A percentile compares a stretch with the other conserved stretches of the same genome.
phyloP scores from a whole-genome alignment of 1,139 yeast genomes.

The Spathaspora sp. region DNA sequence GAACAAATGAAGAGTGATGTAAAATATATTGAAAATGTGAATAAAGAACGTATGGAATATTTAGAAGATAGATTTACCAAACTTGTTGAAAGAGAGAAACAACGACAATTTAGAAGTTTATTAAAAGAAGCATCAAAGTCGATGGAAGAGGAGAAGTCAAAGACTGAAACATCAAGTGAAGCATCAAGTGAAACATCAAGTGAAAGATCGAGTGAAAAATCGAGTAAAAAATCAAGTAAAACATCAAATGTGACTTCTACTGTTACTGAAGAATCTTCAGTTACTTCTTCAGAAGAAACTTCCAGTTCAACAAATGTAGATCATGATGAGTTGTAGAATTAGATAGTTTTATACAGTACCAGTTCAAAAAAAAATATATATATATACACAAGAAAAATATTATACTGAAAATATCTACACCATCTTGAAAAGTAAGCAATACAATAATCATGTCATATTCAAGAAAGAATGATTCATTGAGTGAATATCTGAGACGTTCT shows the following conservation, averaged over 20 bases:
- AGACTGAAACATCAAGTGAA: slow-evolving; percentile 7
- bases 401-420: too few relatives aligned
- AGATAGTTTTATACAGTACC: not conserved
- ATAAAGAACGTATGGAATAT: slow-evolving; percentile 37
- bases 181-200: slow-evolving; percentile 7
- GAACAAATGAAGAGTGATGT: slow-evolving; percentile 35
- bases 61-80: slow-evolving; percentile 36
- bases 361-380: not conserved
- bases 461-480: slow-evolving; percentile 8
- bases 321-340: slow-evolving; percentile 59
- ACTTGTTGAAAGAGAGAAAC: slow-evolving; percentile 34
- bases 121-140: slow-evolving; percentile 25
- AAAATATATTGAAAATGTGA: slow-evolving; percentile 34
- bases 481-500: slow-evolving; percentile 1
- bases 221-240: too few relatives aligned
- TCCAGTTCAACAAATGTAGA: slow-evolving; percentile 10
- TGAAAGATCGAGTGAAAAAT: slow-evolving; percentile 9
- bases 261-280: slow-evolving; percentile 13
- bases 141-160: slow-evolving; percentile 18
- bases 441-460: slow-evolving; percentile 2
- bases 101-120: slow-evolving; percentile 36
- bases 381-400: not conserved
- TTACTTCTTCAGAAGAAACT: not conserved
- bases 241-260: slow-evolving; percentile 10
- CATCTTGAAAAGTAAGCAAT: too few relatives aligned